phyloP scores from a whole-genome alignment of 2,329 filamentous ascomycete species.

The Beauveria sp. region DNA sequence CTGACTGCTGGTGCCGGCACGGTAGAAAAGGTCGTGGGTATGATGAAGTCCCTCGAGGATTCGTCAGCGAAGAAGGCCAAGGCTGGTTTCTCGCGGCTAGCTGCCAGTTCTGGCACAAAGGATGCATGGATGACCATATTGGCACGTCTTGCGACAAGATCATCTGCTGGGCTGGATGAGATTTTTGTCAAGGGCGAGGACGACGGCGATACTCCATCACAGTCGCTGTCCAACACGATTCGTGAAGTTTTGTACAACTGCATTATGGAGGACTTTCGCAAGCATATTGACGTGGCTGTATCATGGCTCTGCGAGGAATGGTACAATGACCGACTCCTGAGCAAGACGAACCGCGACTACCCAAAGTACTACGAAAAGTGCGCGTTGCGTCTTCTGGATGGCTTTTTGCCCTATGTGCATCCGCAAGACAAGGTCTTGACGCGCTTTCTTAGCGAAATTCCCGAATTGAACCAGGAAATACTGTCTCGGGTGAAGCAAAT shows the following conservation, averaged over 20 bases:
- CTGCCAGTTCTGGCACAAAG: slow-evolving; percentile 73
- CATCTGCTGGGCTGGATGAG: slow-evolving; percentile 62
- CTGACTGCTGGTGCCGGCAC: slow-evolving; percentile 68
- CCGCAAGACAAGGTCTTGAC: slow-evolving; percentile 83
- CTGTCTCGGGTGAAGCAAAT: slow-evolving; percentile 63
- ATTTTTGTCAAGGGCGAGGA: slow-evolving; percentile 50
- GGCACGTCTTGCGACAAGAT: slow-evolving; percentile 74
- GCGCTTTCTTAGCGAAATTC: slow-evolving; percentile 85
- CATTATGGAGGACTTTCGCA: slow-evolving; percentile 85
- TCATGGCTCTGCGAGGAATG: slow-evolving; percentile 96
- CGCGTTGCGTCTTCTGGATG: slow-evolving; percentile 74
- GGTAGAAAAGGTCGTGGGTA: slow-evolving; percentile 68
- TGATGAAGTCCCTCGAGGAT: slow-evolving; percentile 67
- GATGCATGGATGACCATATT: slow-evolving; percentile 90
- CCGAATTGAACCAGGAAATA: slow-evolving; percentile 64
- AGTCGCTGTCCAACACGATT: slow-evolving; percentile 59
- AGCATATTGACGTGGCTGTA: slow-evolving; percentile 81
- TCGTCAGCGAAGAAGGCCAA: slow-evolving; percentile 52
- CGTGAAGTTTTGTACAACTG: slow-evolving; percentile 77
- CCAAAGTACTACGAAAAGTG: slow-evolving; percentile 70
- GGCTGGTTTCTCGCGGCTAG: slow-evolving; percentile 73
- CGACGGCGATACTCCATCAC: slow-evolving; percentile 19
- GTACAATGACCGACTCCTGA: slow-evolving; percentile 71
- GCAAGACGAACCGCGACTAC: slow-evolving; percentile 35
- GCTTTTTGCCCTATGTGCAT: slow-evolving; percentile 86